phyloP scores from a whole-genome alignment of 345 rosid species.

The Hypericum perforatum region DNA sequence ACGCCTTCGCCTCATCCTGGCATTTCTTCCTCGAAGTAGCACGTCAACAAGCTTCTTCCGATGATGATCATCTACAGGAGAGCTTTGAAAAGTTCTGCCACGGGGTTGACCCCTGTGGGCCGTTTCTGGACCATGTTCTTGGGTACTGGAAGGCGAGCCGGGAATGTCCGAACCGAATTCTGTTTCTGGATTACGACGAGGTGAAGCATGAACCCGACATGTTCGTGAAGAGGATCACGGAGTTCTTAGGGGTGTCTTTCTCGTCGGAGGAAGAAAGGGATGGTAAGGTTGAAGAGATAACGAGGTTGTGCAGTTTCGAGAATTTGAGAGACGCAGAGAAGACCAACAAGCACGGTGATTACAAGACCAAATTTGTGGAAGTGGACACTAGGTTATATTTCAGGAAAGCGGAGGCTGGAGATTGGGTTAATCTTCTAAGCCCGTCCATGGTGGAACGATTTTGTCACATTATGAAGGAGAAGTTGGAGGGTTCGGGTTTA shows the following conservation, averaged over 20 bases:
- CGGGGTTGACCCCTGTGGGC: constrained; percentile 38
- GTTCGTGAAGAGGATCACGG: constrained; percentile 27
- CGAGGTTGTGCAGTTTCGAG: constrained; percentile 38
- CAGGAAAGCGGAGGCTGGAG: constrained; percentile 19
- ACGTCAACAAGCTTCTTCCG: constrained; percentile 11
- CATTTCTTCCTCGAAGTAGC: constrained; percentile 22
- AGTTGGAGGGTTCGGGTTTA: constrained; percentile 13
- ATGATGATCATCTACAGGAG: constrained; percentile 24
- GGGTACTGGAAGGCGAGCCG: constrained; percentile 41
- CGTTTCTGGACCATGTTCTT: constrained; percentile 45
- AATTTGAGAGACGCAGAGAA: constrained; percentile 32
- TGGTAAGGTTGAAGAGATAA: constrained; percentile 9
- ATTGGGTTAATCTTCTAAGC: constrained; percentile 11
- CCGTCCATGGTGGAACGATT: constrained; percentile 11
- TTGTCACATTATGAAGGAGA: constrained; percentile 8
- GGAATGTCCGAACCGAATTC: constrained; percentile 30
- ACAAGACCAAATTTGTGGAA: constrained; percentile 26
- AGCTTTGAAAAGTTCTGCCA: constrained; percentile 33
- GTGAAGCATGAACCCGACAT: constrained; percentile 27
- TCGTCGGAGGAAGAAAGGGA: constrained; percentile 13
- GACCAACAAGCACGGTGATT: constrained; percentile 19
- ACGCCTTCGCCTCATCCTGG: constrained; percentile 44
- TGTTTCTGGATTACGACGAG: constrained; percentile 38
- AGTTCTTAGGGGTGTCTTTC: constrained; percentile 14
- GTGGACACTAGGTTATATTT: constrained; percentile 28